Conservation (phyloP, 805 yeast species). For the Kodamaea restingae region DNA sequence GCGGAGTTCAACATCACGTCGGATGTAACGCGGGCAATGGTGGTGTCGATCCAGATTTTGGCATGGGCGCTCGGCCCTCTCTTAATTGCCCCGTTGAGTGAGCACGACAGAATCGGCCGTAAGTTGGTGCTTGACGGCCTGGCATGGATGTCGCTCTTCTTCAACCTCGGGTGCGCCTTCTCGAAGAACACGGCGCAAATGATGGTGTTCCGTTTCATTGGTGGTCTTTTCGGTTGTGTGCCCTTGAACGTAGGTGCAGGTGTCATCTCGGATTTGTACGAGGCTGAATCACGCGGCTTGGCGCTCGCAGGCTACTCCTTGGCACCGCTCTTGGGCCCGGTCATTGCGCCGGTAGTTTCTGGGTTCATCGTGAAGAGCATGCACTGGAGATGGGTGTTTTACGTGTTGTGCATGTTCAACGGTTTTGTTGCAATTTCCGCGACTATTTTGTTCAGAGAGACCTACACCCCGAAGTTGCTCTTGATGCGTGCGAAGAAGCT, state of each 20-base stretch:
- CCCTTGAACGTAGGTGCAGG: constrained; percentile 71
- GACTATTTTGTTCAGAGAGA: constrained; percentile 52
- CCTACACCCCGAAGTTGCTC: constrained; percentile 55
- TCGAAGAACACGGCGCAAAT: constrained; percentile 57
- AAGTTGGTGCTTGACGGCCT: constrained; percentile 50
- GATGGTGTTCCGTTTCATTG: constrained; percentile 55
- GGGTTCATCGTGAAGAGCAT: constrained; percentile 51
- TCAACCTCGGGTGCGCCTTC: constrained; percentile 61
- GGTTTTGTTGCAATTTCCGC: constrained; percentile 43
- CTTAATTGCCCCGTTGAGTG: constrained; percentile 64
- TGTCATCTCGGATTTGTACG: constrained; percentile 58
- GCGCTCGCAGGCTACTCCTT: constrained; percentile 59
- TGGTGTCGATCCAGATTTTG: constrained; percentile 62
- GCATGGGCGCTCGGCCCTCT: constrained; percentile 70
- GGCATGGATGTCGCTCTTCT: constrained; percentile 44
- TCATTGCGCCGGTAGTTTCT: constrained; percentile 56
- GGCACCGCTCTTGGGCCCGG: constrained; percentile 68
- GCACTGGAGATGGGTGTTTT: constrained; percentile 68
- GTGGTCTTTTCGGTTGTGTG: constrained; percentile 66
- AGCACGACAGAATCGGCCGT: constrained; percentile 55
- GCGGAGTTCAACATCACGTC: constrained; percentile 39
- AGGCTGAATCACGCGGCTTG: constrained; percentile 45
- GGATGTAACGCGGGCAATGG: constrained; percentile 44
- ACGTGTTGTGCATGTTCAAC: constrained; percentile 55
- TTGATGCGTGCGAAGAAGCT: constrained; percentile 43